phyloP scores from a whole-genome alignment of 148 eudicot genomes.

The Rhododendron vialii region DNA sequence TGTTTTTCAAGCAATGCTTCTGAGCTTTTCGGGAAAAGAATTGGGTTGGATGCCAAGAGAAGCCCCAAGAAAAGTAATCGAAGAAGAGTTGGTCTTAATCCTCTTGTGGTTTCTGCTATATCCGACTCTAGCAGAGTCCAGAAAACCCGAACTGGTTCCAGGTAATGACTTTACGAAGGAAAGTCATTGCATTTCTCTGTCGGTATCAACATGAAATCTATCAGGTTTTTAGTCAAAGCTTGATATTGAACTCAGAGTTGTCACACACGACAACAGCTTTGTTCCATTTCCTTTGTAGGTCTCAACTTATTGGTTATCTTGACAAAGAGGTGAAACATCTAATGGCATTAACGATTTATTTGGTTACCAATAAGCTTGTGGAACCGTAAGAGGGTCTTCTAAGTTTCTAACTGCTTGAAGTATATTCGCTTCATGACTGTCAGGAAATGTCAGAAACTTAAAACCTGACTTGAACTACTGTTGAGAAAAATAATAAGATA shows the following conservation, averaged over 20 bases:
- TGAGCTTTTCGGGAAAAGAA: not conserved
- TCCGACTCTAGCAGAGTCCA: constrained; percentile 89
- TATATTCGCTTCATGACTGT: not conserved
- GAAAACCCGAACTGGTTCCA: constrained; percentile 97
- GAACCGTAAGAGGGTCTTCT: not conserved
- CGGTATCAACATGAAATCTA: not conserved
- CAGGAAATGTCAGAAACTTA: not conserved
- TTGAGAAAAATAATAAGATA: not conserved
- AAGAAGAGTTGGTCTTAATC: constrained; percentile 11
- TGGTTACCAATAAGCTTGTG: not conserved
- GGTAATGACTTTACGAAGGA: constrained; percentile 27
- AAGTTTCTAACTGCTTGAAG: not conserved
- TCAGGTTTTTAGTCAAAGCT: not conserved
- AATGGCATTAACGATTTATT: no score
- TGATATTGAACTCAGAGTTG: not conserved
- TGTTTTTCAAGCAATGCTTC: not conserved
- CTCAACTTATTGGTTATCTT: not conserved
- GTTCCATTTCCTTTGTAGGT: not conserved
- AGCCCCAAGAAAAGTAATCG: not conserved
- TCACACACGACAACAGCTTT: not conserved
- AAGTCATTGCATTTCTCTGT: not conserved
- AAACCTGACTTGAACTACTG: not conserved
- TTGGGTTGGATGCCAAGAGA: not conserved
- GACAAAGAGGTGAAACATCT: not conserved
- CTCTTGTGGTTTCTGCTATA: constrained; percentile 54